These are phyloP conservation scores for Coemansia sp. DNA, from an alignment of 192 early-diverging fungal species.

Conservation along the genomic window DNA sequence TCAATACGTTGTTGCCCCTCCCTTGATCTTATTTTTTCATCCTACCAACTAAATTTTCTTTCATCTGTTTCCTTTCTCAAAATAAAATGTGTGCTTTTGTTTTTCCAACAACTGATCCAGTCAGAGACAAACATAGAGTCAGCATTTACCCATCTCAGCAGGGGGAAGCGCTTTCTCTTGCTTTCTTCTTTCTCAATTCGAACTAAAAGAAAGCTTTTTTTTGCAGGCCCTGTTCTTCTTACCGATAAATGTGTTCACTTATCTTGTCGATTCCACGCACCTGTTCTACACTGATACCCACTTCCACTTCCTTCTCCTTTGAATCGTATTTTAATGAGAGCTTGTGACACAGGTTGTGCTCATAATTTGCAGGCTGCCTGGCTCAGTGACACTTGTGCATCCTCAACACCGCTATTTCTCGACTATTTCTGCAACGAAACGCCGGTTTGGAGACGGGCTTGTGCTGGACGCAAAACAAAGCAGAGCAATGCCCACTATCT, in stretches of 20 bases:
- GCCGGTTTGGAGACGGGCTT: slow-evolving; percentile 31
- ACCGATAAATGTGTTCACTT: slow-evolving; percentile 1
- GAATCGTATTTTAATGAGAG: slow-evolving; percentile 21
- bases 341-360: slow-evolving; percentile 34
- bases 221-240: too few relatives aligned
- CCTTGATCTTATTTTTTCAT: slow-evolving; percentile 19
- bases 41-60: slow-evolving; percentile 2
- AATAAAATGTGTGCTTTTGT: slow-evolving; percentile 2
- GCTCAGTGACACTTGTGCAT: slow-evolving; percentile 11
- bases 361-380: slow-evolving; percentile 33
- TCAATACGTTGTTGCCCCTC: slow-evolving; percentile 44
- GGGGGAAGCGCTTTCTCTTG: not conserved
- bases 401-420: slow-evolving; percentile 2
- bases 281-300: not conserved
- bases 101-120: not conserved
- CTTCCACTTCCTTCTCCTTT: not conserved
- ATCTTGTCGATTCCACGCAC: not conserved
- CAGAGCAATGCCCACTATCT: not conserved
- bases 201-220: too few relatives aligned
- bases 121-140: too few relatives aligned
- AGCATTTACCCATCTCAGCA: too few relatives aligned
- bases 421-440: slow-evolving; percentile 16
- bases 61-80: not conserved
- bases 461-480: slow-evolving; percentile 1
- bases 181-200: not conserved